Base-by-base conservation (phyloP, 805 yeast genomes). In the Candida andamanensis region DNA sequence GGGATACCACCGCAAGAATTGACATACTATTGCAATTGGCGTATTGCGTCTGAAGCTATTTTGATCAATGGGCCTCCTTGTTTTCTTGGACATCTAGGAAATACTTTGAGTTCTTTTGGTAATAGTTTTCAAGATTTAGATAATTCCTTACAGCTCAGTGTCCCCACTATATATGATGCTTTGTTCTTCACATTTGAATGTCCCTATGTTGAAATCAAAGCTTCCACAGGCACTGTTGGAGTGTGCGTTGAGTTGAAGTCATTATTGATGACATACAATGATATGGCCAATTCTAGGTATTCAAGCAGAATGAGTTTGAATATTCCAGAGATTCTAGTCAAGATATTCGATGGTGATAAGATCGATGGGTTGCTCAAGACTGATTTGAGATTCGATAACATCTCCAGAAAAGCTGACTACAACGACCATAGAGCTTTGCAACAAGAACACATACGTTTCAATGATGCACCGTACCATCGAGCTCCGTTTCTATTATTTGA, bases 11-110 rank as follows among this genome's bases (percentile, higher is more conserved):
- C 97, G 0, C 63, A 68, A 6, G 95, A 85, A 50, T 86, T 90
- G 1, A 85, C 97, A 0, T 92, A 85, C 50, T 77, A 74, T 41
- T 87, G 96, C 47, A 80, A 84, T 38, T 92, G 98, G 98, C 89
- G 82, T 37, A 76, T 92, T 44, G 74, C 72, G 17, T 50, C 81
- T 1, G 95, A 89, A 7, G 63, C 61, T 4, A 58, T 87, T 4
- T 35, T 45, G 1, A 55, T 85, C 9, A 69, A 76, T 35, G 72
- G 84, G 1, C 58, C 67, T 7, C 62, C 78, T 0, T 36, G 45
- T 4, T 68, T 76, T 36, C 15, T 78, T 7, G 58, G 61, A 22
- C 67, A 71, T 1, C 47, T 82, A 9, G 40, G 45, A 0, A 45
- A 63, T 2, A 59, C 79, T 0, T 40, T 73, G 8, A 30, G 52